Evolutionary conservation across 2,329 filamentous ascomycete species (phyloP).

Genomic region (Nothophoma quercina): DNA sequence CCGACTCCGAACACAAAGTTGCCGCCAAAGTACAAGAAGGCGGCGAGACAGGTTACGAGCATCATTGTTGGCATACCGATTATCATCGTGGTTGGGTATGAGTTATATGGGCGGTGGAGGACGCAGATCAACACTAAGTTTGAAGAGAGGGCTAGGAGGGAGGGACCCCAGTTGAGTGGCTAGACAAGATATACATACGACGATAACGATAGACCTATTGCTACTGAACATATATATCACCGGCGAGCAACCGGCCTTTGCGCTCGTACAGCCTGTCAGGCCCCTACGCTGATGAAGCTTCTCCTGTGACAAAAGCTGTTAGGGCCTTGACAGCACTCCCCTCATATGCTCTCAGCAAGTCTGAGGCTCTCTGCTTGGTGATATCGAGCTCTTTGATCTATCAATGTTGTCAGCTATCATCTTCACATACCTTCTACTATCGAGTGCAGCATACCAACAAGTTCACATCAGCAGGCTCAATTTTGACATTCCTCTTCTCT

Average conservation of each 20-base stretch:
- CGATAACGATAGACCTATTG: too few relatives aligned
- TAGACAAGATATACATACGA: not conserved
- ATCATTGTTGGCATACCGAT: constrained; percentile 48
- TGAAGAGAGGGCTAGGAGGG: constrained; percentile 14
- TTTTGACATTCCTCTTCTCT: constrained; percentile 68
- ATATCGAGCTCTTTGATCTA: constrained; percentile 74
- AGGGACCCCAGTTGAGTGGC: not conserved
- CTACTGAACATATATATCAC: too few relatives aligned
- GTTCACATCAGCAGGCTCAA: constrained; percentile 74
- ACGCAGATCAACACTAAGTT: constrained; percentile 26
- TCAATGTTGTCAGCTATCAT: constrained; percentile 10
- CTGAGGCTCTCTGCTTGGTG: constrained; percentile 74
- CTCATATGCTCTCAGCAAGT: constrained; percentile 74
- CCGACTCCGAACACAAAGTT: constrained; percentile 30
- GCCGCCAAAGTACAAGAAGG: constrained; percentile 43
- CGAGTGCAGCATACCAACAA: constrained; percentile 68
- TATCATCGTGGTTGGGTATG: constrained; percentile 42
- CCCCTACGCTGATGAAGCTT: too few relatives aligned
- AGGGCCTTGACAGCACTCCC: constrained; percentile 74
- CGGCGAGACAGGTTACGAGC: constrained; percentile 38
- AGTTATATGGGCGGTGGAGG: constrained; percentile 40
- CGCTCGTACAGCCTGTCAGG: too few relatives aligned
- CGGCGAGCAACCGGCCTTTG: too few relatives aligned
- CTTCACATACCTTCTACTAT: not conserved
- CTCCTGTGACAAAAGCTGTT: constrained; percentile 61